These are phyloP conservation scores for Raphanus sativus DNA, from an alignment of 345 rosid species.

Conservation along the genomic window DNA sequence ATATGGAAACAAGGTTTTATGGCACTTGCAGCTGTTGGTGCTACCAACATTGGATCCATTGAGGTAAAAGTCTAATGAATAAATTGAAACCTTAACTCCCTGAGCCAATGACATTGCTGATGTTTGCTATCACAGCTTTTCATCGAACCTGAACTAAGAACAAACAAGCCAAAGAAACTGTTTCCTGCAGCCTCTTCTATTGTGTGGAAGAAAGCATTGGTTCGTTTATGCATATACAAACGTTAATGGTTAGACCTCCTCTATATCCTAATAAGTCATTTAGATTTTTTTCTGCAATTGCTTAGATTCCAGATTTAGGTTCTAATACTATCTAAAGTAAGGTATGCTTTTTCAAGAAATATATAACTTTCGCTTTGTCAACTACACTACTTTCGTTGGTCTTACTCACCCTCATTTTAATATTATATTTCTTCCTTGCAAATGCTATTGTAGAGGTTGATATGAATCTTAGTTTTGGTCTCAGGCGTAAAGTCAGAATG, in stretches of 20 bases:
- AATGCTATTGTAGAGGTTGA: neutral
- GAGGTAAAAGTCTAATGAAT: slow-evolving; percentile 48
- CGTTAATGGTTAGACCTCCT: neutral
- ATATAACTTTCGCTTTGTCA: neutral
- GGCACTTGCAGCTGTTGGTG: slow-evolving; percentile 91
- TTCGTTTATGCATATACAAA: no score
- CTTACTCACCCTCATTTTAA: neutral
- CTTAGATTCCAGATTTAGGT: neutral
- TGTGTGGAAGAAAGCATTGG: neutral
- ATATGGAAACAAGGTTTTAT: slow-evolving; percentile 84
- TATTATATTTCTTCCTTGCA: neutral
- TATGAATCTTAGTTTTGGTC: neutral
- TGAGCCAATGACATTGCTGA: neutral
- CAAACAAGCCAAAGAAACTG: no score
- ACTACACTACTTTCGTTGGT: neutral
- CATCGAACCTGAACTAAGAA: slow-evolving; percentile 52
- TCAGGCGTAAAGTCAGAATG: neutral
- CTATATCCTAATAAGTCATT: neutral
- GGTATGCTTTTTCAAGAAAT: neutral
- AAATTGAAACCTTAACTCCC: neutral
- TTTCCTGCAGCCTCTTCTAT: no score
- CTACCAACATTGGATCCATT: slow-evolving; percentile 93
- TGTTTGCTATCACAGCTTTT: slow-evolving; percentile 52
- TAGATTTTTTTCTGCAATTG: neutral
- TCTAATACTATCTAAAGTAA: neutral